A percentile compares a stretch with the other conserved stretches of the same genome.
Conservation (phyloP, 2,329 filamentous ascomycete genomes). For the Chaetothyriales sp. region DNA sequence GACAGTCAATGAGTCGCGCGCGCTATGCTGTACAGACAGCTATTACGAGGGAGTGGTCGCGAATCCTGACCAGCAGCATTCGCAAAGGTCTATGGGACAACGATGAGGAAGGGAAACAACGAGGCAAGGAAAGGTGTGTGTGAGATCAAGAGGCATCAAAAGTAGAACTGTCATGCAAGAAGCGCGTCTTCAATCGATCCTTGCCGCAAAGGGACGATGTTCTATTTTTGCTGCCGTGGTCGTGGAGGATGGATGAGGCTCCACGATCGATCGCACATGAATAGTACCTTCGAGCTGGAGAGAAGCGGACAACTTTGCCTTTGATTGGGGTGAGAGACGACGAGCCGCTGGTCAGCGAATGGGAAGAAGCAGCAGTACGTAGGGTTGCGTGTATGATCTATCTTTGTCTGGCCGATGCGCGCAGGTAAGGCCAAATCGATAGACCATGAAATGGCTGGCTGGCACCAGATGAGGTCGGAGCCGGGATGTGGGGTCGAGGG, state of each 20-base stretch:
- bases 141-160: not conserved
- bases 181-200: not conserved
- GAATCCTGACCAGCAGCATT: constrained; percentile 32
- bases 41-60: constrained; percentile 21
- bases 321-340: constrained; percentile 11
- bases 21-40: constrained; percentile 6
- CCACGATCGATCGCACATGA: constrained; percentile 8
- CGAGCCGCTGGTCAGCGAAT: constrained; percentile 15
- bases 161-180: not conserved
- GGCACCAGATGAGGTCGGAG: too few relatives aligned
- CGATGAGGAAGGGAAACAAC: constrained; percentile 15
- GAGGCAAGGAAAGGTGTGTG: constrained; percentile 2
- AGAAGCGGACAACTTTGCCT: constrained; percentile 3
- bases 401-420: constrained; percentile 15
- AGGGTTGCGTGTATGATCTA: constrained; percentile 13
- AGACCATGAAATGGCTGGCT: not conserved
- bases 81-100: constrained; percentile 23
- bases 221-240: constrained; percentile 7
- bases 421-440: not conserved
- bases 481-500: constrained; percentile 3
- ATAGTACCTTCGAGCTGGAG: not conserved
- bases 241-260: constrained; percentile 9
- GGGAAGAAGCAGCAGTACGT: constrained; percentile 11
- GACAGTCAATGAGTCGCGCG: constrained; percentile 2
- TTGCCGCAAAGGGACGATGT: constrained; percentile 3